Evolutionary conservation across 2,329 filamentous ascomycete genomes (phyloP), one percentile per base, ranked within the genome.

Genomic region (Cordyceps tenuipes): DNA sequence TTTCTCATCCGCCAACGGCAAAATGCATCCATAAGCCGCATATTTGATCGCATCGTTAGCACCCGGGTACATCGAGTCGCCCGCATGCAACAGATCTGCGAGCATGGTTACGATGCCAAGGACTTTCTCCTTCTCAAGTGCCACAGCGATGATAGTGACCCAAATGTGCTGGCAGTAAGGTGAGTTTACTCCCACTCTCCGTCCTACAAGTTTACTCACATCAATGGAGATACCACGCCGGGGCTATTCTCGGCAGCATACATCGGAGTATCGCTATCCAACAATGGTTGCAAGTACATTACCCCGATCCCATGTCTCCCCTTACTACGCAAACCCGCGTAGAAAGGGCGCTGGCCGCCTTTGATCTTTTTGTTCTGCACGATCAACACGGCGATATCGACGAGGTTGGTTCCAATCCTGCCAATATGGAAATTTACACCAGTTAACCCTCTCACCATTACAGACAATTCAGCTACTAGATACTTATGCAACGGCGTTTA

Each of bases 291-390:
- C 26, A 56, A 17, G 21, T 62, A 3, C 43, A 34, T 17, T 55
- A 59, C 43, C 29, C 56, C 3, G 76, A 63, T 79, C 79, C 63
- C 65, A 29, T 55, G 19, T 64, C 60, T 21, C 57, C 64, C 12
- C 63, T 66, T n/a, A 50, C 62, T 89, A 75, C 65, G 69, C 74
- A 64, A 63, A 66, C 60, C 64, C 71, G 58, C 64, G 74, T 96
- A 21, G 92, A 96, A 70, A 81, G 82, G 61, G 88, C 88, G 1
- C 76, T 97, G 17, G 88, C 86, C 21, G 88, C 88, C 15, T 96
- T 95, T 71, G 94, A 97, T 72, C 82, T 97, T 73, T 97, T 97
- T 72, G 84, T 96, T 50, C 77, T 93, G 31, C 84, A 88, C 64
- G 87, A 88, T 59, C 81, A 84, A 19, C 78, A 80, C 34, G 85